These are phyloP conservation scores for Chalaropsis thielavioides DNA, from an alignment of 2,329 filamentous ascomycete genomes.

Conservation along the genomic window DNA sequence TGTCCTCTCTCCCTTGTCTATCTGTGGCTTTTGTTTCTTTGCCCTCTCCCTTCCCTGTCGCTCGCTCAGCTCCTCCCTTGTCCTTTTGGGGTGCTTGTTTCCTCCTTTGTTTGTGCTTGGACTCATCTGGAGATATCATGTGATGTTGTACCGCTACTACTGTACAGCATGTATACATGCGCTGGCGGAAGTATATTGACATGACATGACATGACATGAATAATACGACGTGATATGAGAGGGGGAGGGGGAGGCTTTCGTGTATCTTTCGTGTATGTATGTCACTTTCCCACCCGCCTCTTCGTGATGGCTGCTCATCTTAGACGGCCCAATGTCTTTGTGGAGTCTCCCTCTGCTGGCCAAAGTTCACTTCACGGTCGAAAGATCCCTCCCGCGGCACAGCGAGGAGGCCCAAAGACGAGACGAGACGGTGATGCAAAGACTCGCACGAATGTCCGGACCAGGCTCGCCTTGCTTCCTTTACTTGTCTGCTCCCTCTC, in stretches of 20 bases:
- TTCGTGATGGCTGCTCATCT: neutral
- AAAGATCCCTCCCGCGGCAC: neutral
- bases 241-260: neutral
- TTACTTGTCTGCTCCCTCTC: neutral
- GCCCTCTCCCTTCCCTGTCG: neutral
- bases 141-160: neutral
- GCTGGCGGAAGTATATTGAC: neutral
- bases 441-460: no score
- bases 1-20: neutral
- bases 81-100: neutral
- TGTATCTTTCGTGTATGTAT: neutral
- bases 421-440: neutral
- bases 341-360: neutral
- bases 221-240: neutral
- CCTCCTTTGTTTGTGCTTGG: neutral
- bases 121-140: neutral
- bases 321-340: neutral
- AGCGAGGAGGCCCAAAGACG: neutral
- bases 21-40: neutral
- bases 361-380: neutral
- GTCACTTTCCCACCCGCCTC: neutral
- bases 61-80: neutral
- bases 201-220: constrained; percentile 1
- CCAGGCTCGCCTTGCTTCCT: neutral
- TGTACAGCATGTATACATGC: neutral